Percentiles rank a stretch among this genome's conserved stretches.
These are phyloP conservation scores for Triticum aestivum DNA, from an alignment of 176 grass and related monocot species.

Conservation along the genomic window IWGSC_CS_RefSeq_v2.1 NC_057803.1:538298114-538298613, in stretches of 20 bases:
- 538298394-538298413: conserved; percentile 72
- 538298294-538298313: conserved; percentile 89
- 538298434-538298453: conserved; percentile 85
- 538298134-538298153: conserved; percentile 94
- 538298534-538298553: background rate
- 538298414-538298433: conserved; percentile 82
- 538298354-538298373: conserved; percentile 62
- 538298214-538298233: conserved; percentile 2
- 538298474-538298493: conserved; percentile 32
- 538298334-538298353: conserved; percentile 95
- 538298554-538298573: background rate
- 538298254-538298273: conserved; percentile 94
- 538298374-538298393: conserved; percentile 69
- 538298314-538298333: conserved; percentile 87
- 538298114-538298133: conserved; percentile 85
- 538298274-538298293: conserved; percentile 86
- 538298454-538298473: conserved; percentile 94
- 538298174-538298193: background rate
- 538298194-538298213: background rate
- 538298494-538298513: conserved; percentile 13
- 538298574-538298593: conserved; percentile 7
- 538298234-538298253: conserved; percentile 32
- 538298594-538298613: background rate
- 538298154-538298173: conserved; percentile 80
- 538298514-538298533: background rate